A percentile compares a stretch with the other conserved stretches of the same genome.
Conservation (phyloP, 1,284 basidiomycete species). For the Lentinula novae-zelandiae region DNA sequence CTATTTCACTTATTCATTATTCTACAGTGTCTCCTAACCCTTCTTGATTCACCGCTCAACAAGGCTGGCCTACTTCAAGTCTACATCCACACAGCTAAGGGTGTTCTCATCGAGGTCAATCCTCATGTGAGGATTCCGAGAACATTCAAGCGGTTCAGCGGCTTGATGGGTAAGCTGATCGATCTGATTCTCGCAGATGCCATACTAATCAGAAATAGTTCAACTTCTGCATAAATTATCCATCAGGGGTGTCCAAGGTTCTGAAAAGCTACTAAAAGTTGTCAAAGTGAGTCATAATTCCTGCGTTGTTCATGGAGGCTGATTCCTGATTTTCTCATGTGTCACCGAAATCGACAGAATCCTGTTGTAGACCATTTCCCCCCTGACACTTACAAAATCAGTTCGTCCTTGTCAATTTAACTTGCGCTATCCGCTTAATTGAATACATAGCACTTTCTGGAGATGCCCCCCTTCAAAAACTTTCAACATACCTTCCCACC, state of each 20-base stretch:
- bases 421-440: conserved; percentile 8
- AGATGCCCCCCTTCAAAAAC: conserved; percentile 81
- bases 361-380: conserved; percentile 96
- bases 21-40: conserved; percentile 85
- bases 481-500: conserved; percentile 81
- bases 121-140: conserved; percentile 96
- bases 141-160: conserved; percentile 98
- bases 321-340: not conserved
- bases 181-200: not conserved
- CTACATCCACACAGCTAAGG: conserved; percentile 97
- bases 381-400: conserved; percentile 93
- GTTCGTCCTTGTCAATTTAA: conserved; percentile 43
- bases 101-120: conserved; percentile 98
- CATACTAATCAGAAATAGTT: conserved; percentile 47
- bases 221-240: conserved; percentile 96
- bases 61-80: conserved; percentile 96
- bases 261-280: conserved; percentile 95
- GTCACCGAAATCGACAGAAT: conserved; percentile 51
- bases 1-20: not conserved
- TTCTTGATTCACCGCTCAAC: conserved; percentile 97
- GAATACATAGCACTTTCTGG: conserved; percentile 75
- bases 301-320: not conserved
- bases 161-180: conserved; percentile 84
- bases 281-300: conserved; percentile 59
- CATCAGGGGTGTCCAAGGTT: conserved; percentile 94